phyloP scores from a whole-genome alignment of 164 flowering plant species.

The Vitis rupestris region DNA sequence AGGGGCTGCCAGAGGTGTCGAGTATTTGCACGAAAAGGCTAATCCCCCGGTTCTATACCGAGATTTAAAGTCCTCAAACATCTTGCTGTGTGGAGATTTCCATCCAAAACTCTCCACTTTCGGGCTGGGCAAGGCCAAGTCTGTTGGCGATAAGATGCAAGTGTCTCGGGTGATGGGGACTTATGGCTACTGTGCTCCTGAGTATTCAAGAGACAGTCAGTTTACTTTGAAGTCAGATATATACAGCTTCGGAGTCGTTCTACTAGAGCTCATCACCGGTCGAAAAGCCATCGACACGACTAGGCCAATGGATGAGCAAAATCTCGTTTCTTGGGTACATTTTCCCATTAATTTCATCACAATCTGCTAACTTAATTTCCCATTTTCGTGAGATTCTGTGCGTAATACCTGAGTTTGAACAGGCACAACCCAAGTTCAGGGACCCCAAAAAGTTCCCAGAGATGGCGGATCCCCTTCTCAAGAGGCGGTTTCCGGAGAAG shows the following conservation, averaged over 20 bases:
- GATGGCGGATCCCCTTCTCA: slow-evolving; percentile 59
- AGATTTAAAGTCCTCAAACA: slow-evolving; percentile 61
- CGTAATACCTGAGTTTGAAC: slow-evolving; percentile 1
- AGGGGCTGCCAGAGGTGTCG: slow-evolving; percentile 64
- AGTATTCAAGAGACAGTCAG: slow-evolving; percentile 50
- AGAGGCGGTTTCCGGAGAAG: slow-evolving; percentile 40
- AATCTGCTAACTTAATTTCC: not conserved
- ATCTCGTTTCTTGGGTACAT: slow-evolving; percentile 66
- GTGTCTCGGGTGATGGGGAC: slow-evolving; percentile 62
- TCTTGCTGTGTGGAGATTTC: slow-evolving; percentile 47
- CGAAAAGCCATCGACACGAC: slow-evolving; percentile 69
- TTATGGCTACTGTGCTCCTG: slow-evolving; percentile 73
- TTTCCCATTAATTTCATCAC: not conserved
- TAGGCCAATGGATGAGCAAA: slow-evolving; percentile 51
- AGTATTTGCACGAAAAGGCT: slow-evolving; percentile 61
- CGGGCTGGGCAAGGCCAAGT: slow-evolving; percentile 61
- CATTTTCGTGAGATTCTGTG: no score
- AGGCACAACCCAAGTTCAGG: slow-evolving; percentile 63
- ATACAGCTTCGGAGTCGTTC: slow-evolving; percentile 68
- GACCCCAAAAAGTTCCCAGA: slow-evolving; percentile 50
- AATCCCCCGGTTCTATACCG: slow-evolving; percentile 67
- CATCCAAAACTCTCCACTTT: slow-evolving; percentile 64
- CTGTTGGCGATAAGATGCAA: slow-evolving; percentile 38
- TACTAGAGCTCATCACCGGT: slow-evolving; percentile 68
- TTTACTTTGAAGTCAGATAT: slow-evolving; percentile 65